Evolutionary conservation across 2,329 filamentous ascomycete genomes (phyloP), one percentile per base, ranked within the genome.

Genomic region (Microsporum canis): DNA sequence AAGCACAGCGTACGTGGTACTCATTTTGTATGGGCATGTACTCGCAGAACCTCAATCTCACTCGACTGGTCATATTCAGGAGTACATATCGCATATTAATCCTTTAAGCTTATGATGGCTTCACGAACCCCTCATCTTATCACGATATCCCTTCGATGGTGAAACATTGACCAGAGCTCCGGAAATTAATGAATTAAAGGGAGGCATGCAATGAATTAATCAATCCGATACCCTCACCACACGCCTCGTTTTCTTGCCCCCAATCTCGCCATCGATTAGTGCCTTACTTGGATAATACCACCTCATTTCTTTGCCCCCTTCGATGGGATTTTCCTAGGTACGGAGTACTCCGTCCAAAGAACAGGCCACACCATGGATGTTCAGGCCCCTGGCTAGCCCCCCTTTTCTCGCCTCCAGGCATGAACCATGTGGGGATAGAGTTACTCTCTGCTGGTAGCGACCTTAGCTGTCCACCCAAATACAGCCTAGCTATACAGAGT

Each of bases 351-450:
- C 17, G 45, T 49, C 12, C 39, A 17, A n/a, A 23, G 43, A 7
- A n/a, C 49, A n/a, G 27, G 27, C 23, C 29, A 33, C 27, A n/a
- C 51, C 51, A 55, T 55, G 14, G 7, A 55, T 55, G 51, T 17
- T 55, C 51, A 55, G 51, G 51, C 33, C 51, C 51, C 33, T 55
- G 51, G 29, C 51, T 55, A 55, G 51, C 33, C 49, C 33, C 23
- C 36, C n/a, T 17, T 17, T 34, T 23, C 36, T 51, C 27, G 23
- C 23, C 23, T 29, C 45, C 23, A 51, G 31, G 12, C 14, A 55
- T 55, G 51, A 55, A 55, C 51, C 31, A 17, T 55, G 51, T 55
- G 51, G 51, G 51, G 51, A 36, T 55, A 23, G n/a, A 43, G 39
- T 43, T 31, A 49, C 8, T 51, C 38, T 39, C 45, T 49, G 23